Evolutionary conservation across 106 monocot species (phyloP).

Genomic region (Phalaenopsis equestris): DNA sequence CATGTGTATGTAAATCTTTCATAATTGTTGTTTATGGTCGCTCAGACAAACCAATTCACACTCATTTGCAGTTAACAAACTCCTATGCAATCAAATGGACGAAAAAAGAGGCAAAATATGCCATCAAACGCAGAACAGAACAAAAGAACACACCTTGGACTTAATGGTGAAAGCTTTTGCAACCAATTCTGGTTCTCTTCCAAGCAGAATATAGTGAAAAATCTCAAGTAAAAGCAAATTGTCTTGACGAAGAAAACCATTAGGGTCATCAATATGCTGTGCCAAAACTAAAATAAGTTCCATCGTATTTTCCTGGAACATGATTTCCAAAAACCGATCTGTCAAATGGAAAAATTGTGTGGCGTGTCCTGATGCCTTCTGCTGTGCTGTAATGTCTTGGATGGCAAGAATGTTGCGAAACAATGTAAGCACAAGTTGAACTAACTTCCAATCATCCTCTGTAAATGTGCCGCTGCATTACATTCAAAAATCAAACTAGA

Average conservation of each 20-base stretch:
- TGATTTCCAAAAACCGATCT: constrained; percentile 66
- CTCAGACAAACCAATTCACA: background rate
- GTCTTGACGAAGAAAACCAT: constrained; percentile 62
- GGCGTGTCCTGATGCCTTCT: constrained; percentile 76
- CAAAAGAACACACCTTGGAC: constrained; percentile 36
- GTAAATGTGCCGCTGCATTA: constrained; percentile 56
- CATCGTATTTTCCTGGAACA: constrained; percentile 88
- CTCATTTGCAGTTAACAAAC: background rate
- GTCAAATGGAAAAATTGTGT: constrained; percentile 53
- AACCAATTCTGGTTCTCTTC: constrained; percentile 64
- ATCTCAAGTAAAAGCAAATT: constrained; percentile 80
- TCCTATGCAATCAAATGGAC: background rate
- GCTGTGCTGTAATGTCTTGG: constrained; percentile 59
- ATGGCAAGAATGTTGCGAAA: constrained; percentile 83
- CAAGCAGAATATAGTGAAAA: constrained; percentile 63
- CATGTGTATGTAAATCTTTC: background rate
- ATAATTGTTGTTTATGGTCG: background rate
- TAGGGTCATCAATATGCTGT: constrained; percentile 61
- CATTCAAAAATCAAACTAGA: constrained; percentile 6
- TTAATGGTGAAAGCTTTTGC: constrained; percentile 28
- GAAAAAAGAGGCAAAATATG: background rate
- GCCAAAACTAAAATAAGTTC: constrained; percentile 73
- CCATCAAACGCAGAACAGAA: background rate
- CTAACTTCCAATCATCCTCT: constrained; percentile 96
- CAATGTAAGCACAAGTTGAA: constrained; percentile 87